Evolutionary conservation across 2,329 filamentous ascomycete species (phyloP).

Genomic region (Pseudogymnoascus sp.): DNA sequence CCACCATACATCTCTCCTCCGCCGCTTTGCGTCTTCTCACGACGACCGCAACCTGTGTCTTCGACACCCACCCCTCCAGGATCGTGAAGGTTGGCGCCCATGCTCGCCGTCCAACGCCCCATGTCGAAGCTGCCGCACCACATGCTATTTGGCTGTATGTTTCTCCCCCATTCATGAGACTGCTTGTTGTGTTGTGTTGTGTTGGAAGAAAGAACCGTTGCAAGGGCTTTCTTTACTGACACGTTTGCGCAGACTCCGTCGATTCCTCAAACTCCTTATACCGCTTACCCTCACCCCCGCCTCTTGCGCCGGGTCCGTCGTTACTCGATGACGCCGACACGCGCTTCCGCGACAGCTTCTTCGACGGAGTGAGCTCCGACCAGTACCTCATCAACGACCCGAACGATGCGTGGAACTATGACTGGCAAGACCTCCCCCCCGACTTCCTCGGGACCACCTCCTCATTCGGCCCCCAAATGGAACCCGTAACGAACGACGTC

Average conservation of each 20-base stretch:
- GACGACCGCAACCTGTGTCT: not conserved
- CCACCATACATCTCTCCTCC: not conserved
- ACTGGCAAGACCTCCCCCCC: constrained; percentile 55
- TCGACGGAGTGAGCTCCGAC: constrained; percentile 47
- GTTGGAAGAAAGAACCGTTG: not conserved
- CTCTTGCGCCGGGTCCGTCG: constrained; percentile 57
- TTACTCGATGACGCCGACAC: constrained; percentile 58
- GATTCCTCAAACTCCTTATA: constrained; percentile 36
- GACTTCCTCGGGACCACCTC: constrained; percentile 60
- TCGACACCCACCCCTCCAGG: not conserved
- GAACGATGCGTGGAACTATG: constrained; percentile 44
- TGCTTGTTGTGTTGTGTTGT: not conserved
- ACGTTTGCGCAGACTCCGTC: constrained; percentile 36
- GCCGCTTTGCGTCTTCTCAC: not conserved
- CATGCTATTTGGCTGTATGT: constrained; percentile 64
- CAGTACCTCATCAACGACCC: constrained; percentile 36
- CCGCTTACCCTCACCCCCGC: constrained; percentile 48
- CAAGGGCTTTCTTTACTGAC: not conserved
- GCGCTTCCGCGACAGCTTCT: constrained; percentile 52
- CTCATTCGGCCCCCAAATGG: constrained; percentile 50
- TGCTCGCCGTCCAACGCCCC: constrained; percentile 51
- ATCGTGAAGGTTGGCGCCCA: constrained; percentile 35
- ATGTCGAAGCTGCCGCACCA: constrained; percentile 50
- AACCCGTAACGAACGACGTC: not conserved
- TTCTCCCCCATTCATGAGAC: not conserved